Evolutionary conservation across 805 yeast genomes (phyloP).

Genomic region (Ogataea paraovalis): DNA sequence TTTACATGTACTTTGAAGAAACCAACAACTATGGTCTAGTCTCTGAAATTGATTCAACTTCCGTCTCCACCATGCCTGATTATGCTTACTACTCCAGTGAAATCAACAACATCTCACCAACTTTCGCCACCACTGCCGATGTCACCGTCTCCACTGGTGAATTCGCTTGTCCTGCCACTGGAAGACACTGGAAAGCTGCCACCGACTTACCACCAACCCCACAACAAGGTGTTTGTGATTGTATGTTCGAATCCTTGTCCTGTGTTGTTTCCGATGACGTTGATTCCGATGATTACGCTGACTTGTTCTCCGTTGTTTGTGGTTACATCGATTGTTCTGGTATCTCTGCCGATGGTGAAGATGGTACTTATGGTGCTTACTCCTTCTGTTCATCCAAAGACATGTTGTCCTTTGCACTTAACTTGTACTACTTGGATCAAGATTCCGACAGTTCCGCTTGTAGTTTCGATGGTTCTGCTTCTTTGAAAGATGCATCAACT

Average conservation of each 20-base stretch:
- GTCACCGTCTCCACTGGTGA: slow-evolving; percentile 38
- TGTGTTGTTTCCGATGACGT: slow-evolving; percentile 63
- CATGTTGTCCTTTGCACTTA: slow-evolving; percentile 59
- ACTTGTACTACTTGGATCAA: slow-evolving; percentile 55
- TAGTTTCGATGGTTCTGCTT: slow-evolving; percentile 66
- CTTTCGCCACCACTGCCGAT: slow-evolving; percentile 38
- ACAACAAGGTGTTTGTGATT: slow-evolving; percentile 55
- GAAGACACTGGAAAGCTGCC: slow-evolving; percentile 59
- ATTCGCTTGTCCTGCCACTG: slow-evolving; percentile 60
- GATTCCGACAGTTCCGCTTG: slow-evolving; percentile 49
- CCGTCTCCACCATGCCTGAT: slow-evolving; percentile 60
- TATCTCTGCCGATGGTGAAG: slow-evolving; percentile 56
- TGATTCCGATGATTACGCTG: slow-evolving; percentile 51
- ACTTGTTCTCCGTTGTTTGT: slow-evolving; percentile 57
- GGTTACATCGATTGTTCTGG: slow-evolving; percentile 52
- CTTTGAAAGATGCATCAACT: slow-evolving; percentile 43
- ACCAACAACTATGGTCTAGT: slow-evolving; percentile 74
- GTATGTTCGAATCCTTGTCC: slow-evolving; percentile 49
- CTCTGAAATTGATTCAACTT: slow-evolving; percentile 38
- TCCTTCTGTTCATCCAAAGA: slow-evolving; percentile 69
- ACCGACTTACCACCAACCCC: slow-evolving; percentile 80
- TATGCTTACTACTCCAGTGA: slow-evolving; percentile 59
- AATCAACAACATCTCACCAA: slow-evolving; percentile 53
- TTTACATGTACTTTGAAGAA: slow-evolving; percentile 81
- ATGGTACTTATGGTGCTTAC: slow-evolving; percentile 67